Conservation (phyloP, 352 stramenopile species). For the Globisporangium polare region DNA sequence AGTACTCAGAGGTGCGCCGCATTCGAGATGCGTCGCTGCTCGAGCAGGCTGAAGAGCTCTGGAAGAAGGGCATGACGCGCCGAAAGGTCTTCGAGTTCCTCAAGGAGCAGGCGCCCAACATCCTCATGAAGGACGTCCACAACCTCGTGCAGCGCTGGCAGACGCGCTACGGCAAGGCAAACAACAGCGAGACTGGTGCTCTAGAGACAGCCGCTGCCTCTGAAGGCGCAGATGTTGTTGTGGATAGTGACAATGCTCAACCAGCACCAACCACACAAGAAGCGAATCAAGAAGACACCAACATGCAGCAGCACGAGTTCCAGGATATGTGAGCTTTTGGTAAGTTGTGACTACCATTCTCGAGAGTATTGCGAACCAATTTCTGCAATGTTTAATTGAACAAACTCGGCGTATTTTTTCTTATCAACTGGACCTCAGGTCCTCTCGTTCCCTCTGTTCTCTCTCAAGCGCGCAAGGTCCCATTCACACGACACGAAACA, state of each 20-base stretch:
- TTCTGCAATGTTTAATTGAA: not conserved
- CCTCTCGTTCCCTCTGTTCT: not conserved
- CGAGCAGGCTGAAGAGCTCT: constrained; percentile 54
- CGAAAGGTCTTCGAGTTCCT: constrained; percentile 73
- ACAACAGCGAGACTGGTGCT: not conserved
- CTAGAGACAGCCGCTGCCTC: not conserved
- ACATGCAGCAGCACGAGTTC: not conserved
- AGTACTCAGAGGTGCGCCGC: constrained; percentile 65
- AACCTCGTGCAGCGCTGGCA: constrained; percentile 77
- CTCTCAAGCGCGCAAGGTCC: not conserved
- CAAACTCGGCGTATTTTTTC: not conserved
- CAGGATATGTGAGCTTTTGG: not conserved
- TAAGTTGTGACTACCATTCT: not conserved
- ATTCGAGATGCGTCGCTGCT: constrained; percentile 60
- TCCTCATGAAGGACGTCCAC: constrained; percentile 82
- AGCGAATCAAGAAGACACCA: not conserved
- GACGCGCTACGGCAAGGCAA: constrained; percentile 19
- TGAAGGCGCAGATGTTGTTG: not conserved
- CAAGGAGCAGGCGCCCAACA: constrained; percentile 50
- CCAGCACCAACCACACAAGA: not conserved
- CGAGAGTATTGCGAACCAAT: not conserved
- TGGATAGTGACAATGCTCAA: not conserved
- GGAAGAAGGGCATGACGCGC: constrained; percentile 45
- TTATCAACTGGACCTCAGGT: not conserved
- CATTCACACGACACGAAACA: not conserved